These are phyloP conservation scores for Eimeria falciformis DNA, from an alignment of 169 alveolate species.

Conservation along the genomic window DNA sequence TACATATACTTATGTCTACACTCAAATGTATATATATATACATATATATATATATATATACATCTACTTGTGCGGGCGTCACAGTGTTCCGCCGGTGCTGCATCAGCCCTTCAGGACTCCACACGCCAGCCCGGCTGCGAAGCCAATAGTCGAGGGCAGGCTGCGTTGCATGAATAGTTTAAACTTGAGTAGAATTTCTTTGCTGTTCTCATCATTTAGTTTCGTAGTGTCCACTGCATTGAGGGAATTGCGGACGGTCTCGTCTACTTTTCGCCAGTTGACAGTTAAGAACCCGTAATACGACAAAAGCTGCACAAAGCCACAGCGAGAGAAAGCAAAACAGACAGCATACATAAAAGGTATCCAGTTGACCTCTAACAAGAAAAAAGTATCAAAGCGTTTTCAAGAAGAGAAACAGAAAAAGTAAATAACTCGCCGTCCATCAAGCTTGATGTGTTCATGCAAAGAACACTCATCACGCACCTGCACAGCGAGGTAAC, in stretches of 20 bases:
- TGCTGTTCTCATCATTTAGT: background rate
- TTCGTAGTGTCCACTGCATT: background rate
- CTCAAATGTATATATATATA: background rate
- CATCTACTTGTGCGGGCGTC: background rate
- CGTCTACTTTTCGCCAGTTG: background rate
- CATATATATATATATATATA: too few species aligned
- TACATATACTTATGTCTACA: too few species aligned
- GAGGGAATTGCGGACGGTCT: background rate
- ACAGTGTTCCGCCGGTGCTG: background rate
- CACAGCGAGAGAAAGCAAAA: background rate
- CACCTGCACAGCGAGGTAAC: constrained; percentile 20
- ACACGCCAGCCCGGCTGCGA: background rate
- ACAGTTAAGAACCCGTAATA: background rate
- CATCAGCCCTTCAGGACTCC: background rate
- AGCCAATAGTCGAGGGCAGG: background rate
- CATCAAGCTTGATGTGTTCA: too few species aligned
- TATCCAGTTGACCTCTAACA: background rate
- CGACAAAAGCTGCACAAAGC: background rate
- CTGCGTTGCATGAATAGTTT: background rate
- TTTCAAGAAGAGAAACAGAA: background rate
- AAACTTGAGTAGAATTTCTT: background rate
- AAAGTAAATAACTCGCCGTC: background rate
- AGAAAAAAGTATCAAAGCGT: background rate
- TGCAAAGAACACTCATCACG: background rate
- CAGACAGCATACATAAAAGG: background rate